Conservation (phyloP, 805 yeast genomes). For the Pichia eremophila region DNA sequence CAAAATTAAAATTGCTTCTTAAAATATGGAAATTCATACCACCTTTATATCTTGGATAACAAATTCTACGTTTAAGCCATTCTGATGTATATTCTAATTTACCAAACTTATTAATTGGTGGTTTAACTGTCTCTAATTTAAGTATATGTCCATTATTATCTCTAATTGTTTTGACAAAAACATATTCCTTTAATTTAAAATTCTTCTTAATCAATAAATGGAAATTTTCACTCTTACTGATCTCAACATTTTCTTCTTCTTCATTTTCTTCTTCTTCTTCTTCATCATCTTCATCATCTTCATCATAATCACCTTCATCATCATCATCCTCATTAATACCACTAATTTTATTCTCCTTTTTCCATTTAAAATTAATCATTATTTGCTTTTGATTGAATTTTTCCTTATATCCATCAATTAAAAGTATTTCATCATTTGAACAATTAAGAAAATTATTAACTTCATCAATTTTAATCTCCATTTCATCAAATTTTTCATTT, state of each 20-base stretch:
- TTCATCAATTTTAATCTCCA: slow-evolving; percentile 1
- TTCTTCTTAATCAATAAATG: slow-evolving; percentile 12
- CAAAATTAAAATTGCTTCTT: slow-evolving; percentile 9
- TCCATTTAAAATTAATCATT: slow-evolving; percentile 2
- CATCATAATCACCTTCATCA: too few relatives aligned
- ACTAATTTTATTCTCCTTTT: neutral
- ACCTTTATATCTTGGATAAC: slow-evolving; percentile 36
- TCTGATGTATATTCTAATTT: slow-evolving; percentile 19
- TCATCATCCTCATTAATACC: neutral
- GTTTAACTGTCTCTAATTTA: slow-evolving; percentile 27
- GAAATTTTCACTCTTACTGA: slow-evolving; percentile 9
- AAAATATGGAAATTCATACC: slow-evolving; percentile 33
- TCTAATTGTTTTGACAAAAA: slow-evolving; percentile 31
- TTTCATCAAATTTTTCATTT: neutral
- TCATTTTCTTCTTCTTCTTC: neutral
- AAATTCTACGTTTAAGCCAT: slow-evolving; percentile 31
- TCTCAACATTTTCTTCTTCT: neutral
- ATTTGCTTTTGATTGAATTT: slow-evolving; percentile 3
- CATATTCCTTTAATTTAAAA: slow-evolving; percentile 16
- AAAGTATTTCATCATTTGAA: slow-evolving; percentile 5
- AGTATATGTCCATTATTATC: slow-evolving; percentile 30
- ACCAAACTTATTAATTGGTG: slow-evolving; percentile 10
- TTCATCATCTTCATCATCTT: neutral
- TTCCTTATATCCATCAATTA: slow-evolving; percentile 8
- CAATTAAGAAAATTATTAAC: slow-evolving; percentile 5